Evolutionary conservation across 2,329 filamentous ascomycete species (phyloP).

Genomic region (Cordyceps tenuipes): DNA sequence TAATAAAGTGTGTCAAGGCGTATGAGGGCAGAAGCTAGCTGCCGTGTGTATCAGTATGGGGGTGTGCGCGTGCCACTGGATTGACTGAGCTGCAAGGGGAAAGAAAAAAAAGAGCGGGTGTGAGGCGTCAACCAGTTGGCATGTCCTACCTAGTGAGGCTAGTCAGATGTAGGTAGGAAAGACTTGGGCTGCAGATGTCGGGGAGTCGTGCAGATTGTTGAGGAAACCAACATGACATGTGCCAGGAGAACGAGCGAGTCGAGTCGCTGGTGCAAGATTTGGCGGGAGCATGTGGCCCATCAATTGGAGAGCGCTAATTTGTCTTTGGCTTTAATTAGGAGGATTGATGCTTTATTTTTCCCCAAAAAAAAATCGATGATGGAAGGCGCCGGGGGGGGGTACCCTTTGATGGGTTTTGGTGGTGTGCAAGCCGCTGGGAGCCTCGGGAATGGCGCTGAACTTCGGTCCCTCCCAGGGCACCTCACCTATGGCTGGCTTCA

Average conservation of each 20-base stretch:
- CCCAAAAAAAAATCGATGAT: background rate
- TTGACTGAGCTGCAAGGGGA: background rate
- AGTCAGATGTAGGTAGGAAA: background rate
- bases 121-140: background rate
- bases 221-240: constrained; percentile 13
- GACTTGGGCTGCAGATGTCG: constrained; percentile 6
- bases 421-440: background rate
- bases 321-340: background rate
- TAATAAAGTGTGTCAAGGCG: background rate
- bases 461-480: too few relatives aligned
- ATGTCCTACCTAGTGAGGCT: background rate
- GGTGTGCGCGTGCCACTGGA: background rate
- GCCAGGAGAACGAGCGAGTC: background rate
- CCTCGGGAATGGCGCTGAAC: background rate
- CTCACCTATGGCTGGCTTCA: too few relatives aligned
- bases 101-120: constrained; percentile 1
- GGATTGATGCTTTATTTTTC: background rate
- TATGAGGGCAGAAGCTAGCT: background rate
- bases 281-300: background rate
- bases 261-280: constrained; percentile 8
- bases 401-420: background rate
- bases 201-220: constrained; percentile 11
- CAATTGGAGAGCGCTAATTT: background rate
- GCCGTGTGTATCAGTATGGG: background rate
- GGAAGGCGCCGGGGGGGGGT: background rate